phyloP scores from a whole-genome alignment of 1,139 yeast species.

The Saccharomyces hybrid region DNA sequence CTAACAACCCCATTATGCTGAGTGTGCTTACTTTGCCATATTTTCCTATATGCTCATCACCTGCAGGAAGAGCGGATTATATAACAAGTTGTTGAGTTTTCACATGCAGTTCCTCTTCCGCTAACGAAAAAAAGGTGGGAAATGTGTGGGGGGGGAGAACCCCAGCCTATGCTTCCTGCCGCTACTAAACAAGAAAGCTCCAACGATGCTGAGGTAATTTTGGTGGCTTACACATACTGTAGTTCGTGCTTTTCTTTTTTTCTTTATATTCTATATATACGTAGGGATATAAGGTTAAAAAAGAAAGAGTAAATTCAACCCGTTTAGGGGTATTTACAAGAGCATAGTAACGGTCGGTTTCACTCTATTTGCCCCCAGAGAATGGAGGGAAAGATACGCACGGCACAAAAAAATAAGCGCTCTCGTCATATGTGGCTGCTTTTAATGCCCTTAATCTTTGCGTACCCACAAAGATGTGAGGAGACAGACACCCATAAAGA shows the following conservation, averaged over 20 bases:
- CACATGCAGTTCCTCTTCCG: background rate
- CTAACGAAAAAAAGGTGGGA: too few species aligned
- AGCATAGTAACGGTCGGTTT: background rate
- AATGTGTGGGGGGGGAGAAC: too few species aligned
- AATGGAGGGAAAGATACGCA: background rate
- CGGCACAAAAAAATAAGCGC: background rate
- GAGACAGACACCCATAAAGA: background rate
- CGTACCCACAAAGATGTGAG: background rate
- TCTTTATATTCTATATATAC: background rate
- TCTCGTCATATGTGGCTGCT: background rate
- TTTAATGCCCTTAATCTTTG: background rate
- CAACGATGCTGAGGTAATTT: background rate
- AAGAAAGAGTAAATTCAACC: background rate
- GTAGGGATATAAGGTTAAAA: background rate
- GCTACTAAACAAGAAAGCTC: background rate
- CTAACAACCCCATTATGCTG: constrained; percentile 69
- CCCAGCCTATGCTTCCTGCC: background rate
- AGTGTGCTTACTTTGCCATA: background rate
- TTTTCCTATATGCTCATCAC: background rate
- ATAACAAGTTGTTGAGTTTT: background rate
- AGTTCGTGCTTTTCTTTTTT: background rate
- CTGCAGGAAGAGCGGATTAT: background rate
- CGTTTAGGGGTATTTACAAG: background rate
- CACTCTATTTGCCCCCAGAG: background rate
- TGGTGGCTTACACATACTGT: background rate